Percentiles rank a stretch among this genome's conserved stretches.
Conservation (phyloP, 108 stramenopile genomes). For the Conticribra guillardii region DNA sequence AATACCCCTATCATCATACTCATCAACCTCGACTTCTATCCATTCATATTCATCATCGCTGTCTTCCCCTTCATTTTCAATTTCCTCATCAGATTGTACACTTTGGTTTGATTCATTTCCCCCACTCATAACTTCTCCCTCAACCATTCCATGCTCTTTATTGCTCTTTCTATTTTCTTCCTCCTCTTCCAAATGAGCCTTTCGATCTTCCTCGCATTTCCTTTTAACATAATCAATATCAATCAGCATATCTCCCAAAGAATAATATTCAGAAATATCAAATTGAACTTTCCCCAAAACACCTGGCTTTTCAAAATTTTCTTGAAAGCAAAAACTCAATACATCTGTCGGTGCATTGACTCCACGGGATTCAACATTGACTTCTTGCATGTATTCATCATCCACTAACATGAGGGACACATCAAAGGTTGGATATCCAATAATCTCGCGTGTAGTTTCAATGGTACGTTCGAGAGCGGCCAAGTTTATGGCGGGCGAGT, state of each 20-base stretch:
- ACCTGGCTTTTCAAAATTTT: slow-evolving; percentile 59
- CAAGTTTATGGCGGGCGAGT: slow-evolving; percentile 20
- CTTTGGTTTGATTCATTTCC: not conserved
- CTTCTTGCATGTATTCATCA: slow-evolving; percentile 77
- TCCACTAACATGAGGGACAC: slow-evolving; percentile 65
- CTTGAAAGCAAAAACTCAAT: slow-evolving; percentile 84
- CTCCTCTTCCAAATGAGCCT: slow-evolving; percentile 13
- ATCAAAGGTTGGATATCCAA: slow-evolving; percentile 79
- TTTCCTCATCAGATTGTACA: slow-evolving; percentile 25
- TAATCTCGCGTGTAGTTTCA: slow-evolving; percentile 44
- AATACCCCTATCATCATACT: slow-evolving; percentile 89
- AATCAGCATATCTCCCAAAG: slow-evolving; percentile 90
- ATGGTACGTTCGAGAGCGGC: slow-evolving; percentile 49
- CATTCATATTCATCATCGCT: slow-evolving; percentile 43
- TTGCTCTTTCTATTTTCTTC: slow-evolving; percentile 6
- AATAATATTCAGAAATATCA: slow-evolving; percentile 78
- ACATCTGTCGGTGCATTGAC: slow-evolving; percentile 83
- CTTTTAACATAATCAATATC: slow-evolving; percentile 89
- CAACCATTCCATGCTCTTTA: slow-evolving; percentile 44
- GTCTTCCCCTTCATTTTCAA: slow-evolving; percentile 17
- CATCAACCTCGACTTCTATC: slow-evolving; percentile 54
- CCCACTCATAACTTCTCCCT: slow-evolving; percentile 33
- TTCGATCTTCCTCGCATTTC: slow-evolving; percentile 63
- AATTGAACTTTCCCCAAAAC: slow-evolving; percentile 67
- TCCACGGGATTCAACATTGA: slow-evolving; percentile 72